These are phyloP conservation scores for Rhizopogon roseolus DNA, from an alignment of 768 basidiomycete species.

Conservation along the genomic window DNA sequence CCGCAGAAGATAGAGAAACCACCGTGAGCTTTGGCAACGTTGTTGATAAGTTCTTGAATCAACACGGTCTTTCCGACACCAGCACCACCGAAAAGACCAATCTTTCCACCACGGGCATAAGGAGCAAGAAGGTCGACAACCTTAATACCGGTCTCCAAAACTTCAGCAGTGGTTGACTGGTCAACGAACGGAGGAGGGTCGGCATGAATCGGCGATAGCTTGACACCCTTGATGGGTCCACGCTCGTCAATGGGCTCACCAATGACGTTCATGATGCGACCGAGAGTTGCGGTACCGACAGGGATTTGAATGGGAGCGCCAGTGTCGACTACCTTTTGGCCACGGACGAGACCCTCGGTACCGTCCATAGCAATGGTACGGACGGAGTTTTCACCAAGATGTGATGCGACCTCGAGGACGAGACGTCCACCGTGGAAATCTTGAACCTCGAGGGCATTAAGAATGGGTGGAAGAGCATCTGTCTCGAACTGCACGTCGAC, in stretches of 20 bases:
- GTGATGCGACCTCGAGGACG: slow-evolving; percentile 98
- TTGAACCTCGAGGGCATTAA: slow-evolving; percentile 98
- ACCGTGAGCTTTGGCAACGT: slow-evolving; percentile 99
- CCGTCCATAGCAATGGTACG: slow-evolving; percentile 99
- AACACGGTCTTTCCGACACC: slow-evolving; percentile 99
- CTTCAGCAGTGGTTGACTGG: slow-evolving; percentile 97
- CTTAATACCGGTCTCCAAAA: slow-evolving; percentile 99
- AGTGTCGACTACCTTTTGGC: slow-evolving; percentile 95
- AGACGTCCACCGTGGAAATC: slow-evolving; percentile 92
- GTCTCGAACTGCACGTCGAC: slow-evolving; percentile 99
- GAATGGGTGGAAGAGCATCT: slow-evolving; percentile 87
- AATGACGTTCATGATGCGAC: slow-evolving; percentile 99
- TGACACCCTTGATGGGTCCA: slow-evolving; percentile 96
- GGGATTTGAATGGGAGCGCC: slow-evolving; percentile 96
- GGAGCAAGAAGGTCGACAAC: slow-evolving; percentile 99
- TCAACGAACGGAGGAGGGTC: slow-evolving; percentile 97
- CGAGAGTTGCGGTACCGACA: slow-evolving; percentile 90
- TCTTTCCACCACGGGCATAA: slow-evolving; percentile 99
- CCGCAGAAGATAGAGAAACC: slow-evolving; percentile 99
- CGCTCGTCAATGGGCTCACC: slow-evolving; percentile 99
- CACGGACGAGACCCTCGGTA: slow-evolving; percentile 99
- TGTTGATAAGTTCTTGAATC: slow-evolving; percentile 99
- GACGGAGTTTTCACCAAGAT: slow-evolving; percentile 98
- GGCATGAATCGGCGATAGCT: slow-evolving; percentile 89
- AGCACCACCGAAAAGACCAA: slow-evolving; percentile 99